Conservation (phyloP, 495 filamentous ascomycete genomes). For the Penicillium subrubescens region DNA sequence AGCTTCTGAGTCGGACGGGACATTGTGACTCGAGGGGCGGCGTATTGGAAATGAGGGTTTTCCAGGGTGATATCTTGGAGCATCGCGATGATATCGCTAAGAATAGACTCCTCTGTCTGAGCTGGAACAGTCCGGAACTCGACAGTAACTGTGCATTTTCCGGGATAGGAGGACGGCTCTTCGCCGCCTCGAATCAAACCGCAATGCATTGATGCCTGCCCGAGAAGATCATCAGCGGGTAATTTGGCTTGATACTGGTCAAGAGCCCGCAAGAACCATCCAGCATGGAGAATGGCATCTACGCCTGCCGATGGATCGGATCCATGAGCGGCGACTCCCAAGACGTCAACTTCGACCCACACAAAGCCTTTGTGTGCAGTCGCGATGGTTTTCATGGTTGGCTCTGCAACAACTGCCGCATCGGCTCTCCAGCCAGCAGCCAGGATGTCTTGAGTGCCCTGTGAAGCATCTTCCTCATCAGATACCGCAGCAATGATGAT, state of each 20-base stretch:
- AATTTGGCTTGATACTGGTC: conserved; percentile 39
- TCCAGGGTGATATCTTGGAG: conserved; percentile 22
- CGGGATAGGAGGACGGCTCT: conserved; percentile 50
- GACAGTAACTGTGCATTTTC: conserved; percentile 42
- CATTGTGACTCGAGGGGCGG: conserved; percentile 33
- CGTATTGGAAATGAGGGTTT: conserved; percentile 31
- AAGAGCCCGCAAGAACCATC: conserved; percentile 45
- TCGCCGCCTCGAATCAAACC: conserved; percentile 50
- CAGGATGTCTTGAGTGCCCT: conserved; percentile 47
- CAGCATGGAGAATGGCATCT: conserved; percentile 48
- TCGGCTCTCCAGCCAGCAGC: conserved; percentile 52
- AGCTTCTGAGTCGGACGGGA: conserved; percentile 40
- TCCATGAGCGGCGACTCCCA: conserved; percentile 50
- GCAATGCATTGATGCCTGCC: conserved; percentile 44
- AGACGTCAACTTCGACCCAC: conserved; percentile 48
- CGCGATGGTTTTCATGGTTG: conserved; percentile 36
- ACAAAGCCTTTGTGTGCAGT: conserved; percentile 52
- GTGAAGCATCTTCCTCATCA: conserved; percentile 50
- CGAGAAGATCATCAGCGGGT: conserved; percentile 33
- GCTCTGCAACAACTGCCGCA: conserved; percentile 46
- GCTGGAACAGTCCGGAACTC: conserved; percentile 48
- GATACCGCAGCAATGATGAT: conserved; percentile 51
- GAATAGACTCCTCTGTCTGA: conserved; percentile 35
- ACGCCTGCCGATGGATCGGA: conserved; percentile 41
- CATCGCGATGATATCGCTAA: conserved; percentile 30